phyloP scores from a whole-genome alignment of 495 filamentous ascomycete species.

The Aspergillus ellipticus region DNA sequence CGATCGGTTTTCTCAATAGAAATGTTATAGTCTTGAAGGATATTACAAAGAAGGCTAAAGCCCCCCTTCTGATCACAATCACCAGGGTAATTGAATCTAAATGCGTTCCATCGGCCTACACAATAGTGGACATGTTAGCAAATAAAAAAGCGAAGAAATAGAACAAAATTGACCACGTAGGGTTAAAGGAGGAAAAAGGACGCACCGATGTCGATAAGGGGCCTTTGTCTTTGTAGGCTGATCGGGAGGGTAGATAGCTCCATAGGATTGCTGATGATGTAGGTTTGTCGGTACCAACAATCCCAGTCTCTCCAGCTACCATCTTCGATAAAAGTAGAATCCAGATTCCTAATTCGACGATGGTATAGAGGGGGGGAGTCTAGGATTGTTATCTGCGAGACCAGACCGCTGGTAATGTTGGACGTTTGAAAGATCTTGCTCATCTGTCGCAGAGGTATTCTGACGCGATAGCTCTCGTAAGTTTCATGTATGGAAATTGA shows the following conservation, averaged over 20 bases:
- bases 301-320: slow-evolving; percentile 62
- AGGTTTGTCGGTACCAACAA: slow-evolving; percentile 72
- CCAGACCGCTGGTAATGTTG: slow-evolving; percentile 25
- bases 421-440: slow-evolving; percentile 48
- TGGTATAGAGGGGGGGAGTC: slow-evolving; percentile 64
- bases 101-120: slow-evolving; percentile 40
- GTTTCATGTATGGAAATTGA: slow-evolving; percentile 2
- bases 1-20: slow-evolving; percentile 27
- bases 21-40: slow-evolving; percentile 75
- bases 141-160: not conserved
- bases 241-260: slow-evolving; percentile 38
- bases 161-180: not conserved
- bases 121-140: not conserved
- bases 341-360: slow-evolving; percentile 45
- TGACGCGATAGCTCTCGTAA: slow-evolving; percentile 45
- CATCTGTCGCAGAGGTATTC: slow-evolving; percentile 63
- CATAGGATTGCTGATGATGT: slow-evolving; percentile 53
- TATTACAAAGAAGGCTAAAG: slow-evolving; percentile 45
- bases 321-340: slow-evolving; percentile 33
- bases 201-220: slow-evolving; percentile 73
- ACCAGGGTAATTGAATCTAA: slow-evolving; percentile 28
- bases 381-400: slow-evolving; percentile 56
- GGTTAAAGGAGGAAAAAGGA: not conserved
- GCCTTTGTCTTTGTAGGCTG: slow-evolving; percentile 50
- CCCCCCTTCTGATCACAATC: slow-evolving; percentile 26